Base-by-base conservation (phyloP, 2,329 filamentous ascomycete genomes). In the Fusarium sacchari region DNA sequence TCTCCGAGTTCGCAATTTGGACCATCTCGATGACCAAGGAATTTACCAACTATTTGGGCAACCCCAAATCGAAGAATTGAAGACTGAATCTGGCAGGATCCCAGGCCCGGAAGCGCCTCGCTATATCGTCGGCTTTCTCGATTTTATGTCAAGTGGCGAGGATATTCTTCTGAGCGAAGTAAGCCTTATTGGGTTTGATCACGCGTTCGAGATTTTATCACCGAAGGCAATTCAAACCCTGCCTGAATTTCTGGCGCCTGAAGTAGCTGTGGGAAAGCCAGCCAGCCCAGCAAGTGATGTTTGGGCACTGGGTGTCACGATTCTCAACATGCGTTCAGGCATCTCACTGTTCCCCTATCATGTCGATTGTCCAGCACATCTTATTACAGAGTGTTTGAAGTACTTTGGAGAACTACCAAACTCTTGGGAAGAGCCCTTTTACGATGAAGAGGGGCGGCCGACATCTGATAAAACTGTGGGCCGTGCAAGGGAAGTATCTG, bases 101-200 rank as follows among this genome's bases (percentile, higher is more conserved):
- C 7, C 7, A 5, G 49, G 30, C n/a, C 47, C 28, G 0, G 47
- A 43, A 56, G 37, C 30, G 10, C 58, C 58, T 34, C 47, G 30
- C 1, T 61, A 57, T 0, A 5, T 43, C 13, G 47, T 36, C 24
- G n/a, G 30, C 13, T 57, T 34, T 17, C n/a, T 61, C 17, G 58
- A 61, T 26, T 61, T 61, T 15, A 14, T 61, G 49, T 57, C 30
- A n/a, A 61, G 58, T 6, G 30, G 28, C 3, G 58, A 60, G 5
- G 30, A 55, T 2, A 15, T 36, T n/a, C 7, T 60, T 20, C 3
- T 7, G 30, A 10, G 18, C 18, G 1, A 57, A 5, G 3, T 61
- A n/a, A 6, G 30, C 12, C 15, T 61, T 24, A 30, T 36, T 13
- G 58, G 37, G 1, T 61, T 43, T 36, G 58, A 61, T 4, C 6